Conservation (phyloP, 495 filamentous ascomycete genomes). For the Cladorrhinum samala region DNA sequence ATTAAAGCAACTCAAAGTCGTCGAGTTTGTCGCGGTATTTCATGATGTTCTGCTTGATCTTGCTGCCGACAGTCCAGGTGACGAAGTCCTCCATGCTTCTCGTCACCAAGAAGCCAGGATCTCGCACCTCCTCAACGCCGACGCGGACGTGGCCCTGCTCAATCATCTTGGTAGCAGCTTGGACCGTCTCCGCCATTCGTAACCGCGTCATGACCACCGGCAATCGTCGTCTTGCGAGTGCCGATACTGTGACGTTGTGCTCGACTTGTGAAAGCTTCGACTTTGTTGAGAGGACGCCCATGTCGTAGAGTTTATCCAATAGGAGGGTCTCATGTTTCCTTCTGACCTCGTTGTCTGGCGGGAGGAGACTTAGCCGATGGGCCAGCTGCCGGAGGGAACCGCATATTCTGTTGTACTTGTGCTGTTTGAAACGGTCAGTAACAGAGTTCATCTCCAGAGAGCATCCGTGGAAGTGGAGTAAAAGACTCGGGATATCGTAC, state of each 20-base stretch:
- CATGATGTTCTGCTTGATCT: slow-evolving; percentile 94
- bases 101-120: slow-evolving; percentile 72
- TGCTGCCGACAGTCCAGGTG: slow-evolving; percentile 92
- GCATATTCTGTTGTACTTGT: slow-evolving; percentile 80
- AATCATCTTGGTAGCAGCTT: slow-evolving; percentile 75
- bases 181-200: slow-evolving; percentile 83
- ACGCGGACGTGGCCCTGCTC: slow-evolving; percentile 96
- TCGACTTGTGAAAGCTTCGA: slow-evolving; percentile 80
- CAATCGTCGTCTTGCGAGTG: slow-evolving; percentile 72
- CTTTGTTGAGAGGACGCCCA: slow-evolving; percentile 69
- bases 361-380: slow-evolving; percentile 65
- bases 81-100: slow-evolving; percentile 93
- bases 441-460: too few relatives aligned
- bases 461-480: too few relatives aligned
- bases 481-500: slow-evolving; percentile 10
- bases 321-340: slow-evolving; percentile 74
- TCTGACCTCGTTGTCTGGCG: slow-evolving; percentile 67
- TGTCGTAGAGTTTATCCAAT: slow-evolving; percentile 81
- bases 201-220: slow-evolving; percentile 69
- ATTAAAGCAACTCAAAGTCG: slow-evolving; percentile 84
- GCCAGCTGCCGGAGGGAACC: slow-evolving; percentile 83
- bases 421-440: slow-evolving; percentile 44
- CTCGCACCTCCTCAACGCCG: slow-evolving; percentile 83
- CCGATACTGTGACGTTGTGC: slow-evolving; percentile 75
- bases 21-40: slow-evolving; percentile 91